A percentile compares a stretch with the other conserved stretches of the same genome.
Conservation (phyloP, 2,329 filamentous ascomycete genomes). For the Exophiala bonariae region DNA sequence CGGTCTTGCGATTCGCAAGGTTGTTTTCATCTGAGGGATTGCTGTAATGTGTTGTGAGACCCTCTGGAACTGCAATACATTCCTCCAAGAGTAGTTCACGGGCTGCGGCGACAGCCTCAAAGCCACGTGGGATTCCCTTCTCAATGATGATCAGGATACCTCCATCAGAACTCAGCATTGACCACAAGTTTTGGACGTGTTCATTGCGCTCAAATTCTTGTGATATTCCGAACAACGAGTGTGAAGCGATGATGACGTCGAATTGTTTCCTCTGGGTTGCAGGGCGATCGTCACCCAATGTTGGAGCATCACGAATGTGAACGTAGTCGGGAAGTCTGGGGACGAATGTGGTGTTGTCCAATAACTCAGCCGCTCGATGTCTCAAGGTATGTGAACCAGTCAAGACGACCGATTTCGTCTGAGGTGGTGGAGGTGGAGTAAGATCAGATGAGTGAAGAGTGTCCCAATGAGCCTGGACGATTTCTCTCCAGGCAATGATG, state of each 20-base stretch:
- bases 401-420: conserved; percentile 77
- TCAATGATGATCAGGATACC: conserved; percentile 86
- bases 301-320: conserved; percentile 58
- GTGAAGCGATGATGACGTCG: conserved; percentile 87
- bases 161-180: conserved; percentile 76
- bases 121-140: conserved; percentile 87
- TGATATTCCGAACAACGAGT: conserved; percentile 73
- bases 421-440: conserved; percentile 48
- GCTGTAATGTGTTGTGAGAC: conserved; percentile 34
- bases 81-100: conserved; percentile 75
- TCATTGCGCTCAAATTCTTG: conserved; percentile 76
- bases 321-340: conserved; percentile 87
- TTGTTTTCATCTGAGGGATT: conserved; percentile 25
- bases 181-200: conserved; percentile 86
- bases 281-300: conserved; percentile 57
- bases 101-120: conserved; percentile 86
- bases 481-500: conserved; percentile 64
- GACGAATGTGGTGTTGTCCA: conserved; percentile 89
- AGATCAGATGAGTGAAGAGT: conserved; percentile 52
- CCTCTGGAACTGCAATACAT: conserved; percentile 59
- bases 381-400: conserved; percentile 74
- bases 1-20: conserved; percentile 45
- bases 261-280: conserved; percentile 70
- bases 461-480: conserved; percentile 80
- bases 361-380: conserved; percentile 70